A percentile compares a stretch with the other conserved stretches of the same genome.
These are phyloP conservation scores for Tylopilus felleus DNA, from an alignment of 768 basidiomycete genomes.

Conservation along the genomic window DNA sequence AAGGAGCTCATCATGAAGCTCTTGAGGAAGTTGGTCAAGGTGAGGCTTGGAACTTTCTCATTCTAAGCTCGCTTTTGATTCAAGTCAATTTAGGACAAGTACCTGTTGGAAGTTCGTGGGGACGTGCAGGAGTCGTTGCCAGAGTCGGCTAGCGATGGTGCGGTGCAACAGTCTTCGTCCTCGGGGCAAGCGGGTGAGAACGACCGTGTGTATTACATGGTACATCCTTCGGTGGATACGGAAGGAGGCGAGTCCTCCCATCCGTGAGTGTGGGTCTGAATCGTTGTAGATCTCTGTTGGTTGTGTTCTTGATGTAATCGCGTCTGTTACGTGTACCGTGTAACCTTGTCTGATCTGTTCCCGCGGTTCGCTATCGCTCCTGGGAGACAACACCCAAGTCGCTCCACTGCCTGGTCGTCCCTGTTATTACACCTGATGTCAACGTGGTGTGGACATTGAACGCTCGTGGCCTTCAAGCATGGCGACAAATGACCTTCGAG, in stretches of 20 bases:
- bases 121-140: constrained; percentile 78
- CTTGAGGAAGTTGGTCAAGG: constrained; percentile 87
- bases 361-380: constrained; percentile 4
- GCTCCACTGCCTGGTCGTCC: not conserved
- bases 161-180: constrained; percentile 43
- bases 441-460: not conserved
- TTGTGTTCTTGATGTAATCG: constrained; percentile 9
- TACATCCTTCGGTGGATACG: constrained; percentile 83
- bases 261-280: constrained; percentile 11
- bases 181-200: constrained; percentile 52
- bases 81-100: constrained; percentile 60
- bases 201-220: constrained; percentile 80
- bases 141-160: constrained; percentile 59
- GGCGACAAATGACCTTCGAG: constrained; percentile 27
- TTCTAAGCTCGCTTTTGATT: constrained; percentile 3
- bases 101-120: constrained; percentile 77
- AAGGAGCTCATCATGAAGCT: constrained; percentile 89
- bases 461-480: constrained; percentile 1
- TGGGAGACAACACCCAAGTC: too few species aligned
- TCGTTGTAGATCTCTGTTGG: constrained; percentile 10
- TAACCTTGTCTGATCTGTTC: not conserved
- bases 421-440: not conserved
- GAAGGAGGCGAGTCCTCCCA: constrained; percentile 45
- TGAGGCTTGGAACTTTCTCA: constrained; percentile 27
- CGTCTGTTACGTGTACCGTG: not conserved